These are phyloP conservation scores for Kwoniella heveanensis DNA, from an alignment of 768 basidiomycete genomes.

Conservation along the genomic window DNA sequence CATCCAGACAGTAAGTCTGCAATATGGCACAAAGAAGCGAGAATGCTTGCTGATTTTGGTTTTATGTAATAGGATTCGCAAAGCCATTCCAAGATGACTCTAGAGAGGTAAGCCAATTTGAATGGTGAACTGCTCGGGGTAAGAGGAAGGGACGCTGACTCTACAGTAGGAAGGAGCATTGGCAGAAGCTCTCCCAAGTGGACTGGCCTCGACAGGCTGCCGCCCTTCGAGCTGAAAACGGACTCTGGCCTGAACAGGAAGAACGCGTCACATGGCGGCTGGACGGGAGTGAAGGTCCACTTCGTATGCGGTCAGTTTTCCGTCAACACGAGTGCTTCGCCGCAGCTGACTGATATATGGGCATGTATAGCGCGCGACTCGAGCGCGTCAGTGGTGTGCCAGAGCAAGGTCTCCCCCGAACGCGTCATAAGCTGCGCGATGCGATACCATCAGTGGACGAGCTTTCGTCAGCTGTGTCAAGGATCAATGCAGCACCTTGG, in stretches of 20 bases:
- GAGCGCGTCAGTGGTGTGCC: slow-evolving; percentile 35
- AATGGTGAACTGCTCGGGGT: too few species aligned
- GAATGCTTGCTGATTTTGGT: background rate
- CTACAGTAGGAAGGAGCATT: slow-evolving; percentile 68
- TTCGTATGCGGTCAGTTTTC: slow-evolving; percentile 71
- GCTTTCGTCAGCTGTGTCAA: slow-evolving; percentile 50
- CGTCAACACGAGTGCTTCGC: too few species aligned
- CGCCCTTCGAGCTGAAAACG: slow-evolving; percentile 71
- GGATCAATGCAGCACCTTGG: slow-evolving; percentile 49
- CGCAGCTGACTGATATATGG: background rate
- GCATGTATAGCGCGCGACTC: slow-evolving; percentile 32
- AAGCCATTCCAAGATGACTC: slow-evolving; percentile 48
- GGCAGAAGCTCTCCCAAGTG: slow-evolving; percentile 63
- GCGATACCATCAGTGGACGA: slow-evolving; percentile 52
- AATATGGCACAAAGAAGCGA: too few species aligned
- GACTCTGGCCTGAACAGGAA: slow-evolving; percentile 71
- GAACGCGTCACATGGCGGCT: slow-evolving; percentile 68
- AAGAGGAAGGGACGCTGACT: too few species aligned
- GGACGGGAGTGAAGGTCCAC: slow-evolving; percentile 90
- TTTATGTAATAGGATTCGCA: slow-evolving; percentile 29
- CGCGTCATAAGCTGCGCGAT: slow-evolving; percentile 42
- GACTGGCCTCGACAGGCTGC: slow-evolving; percentile 62
- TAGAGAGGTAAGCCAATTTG: slow-evolving; percentile 39
- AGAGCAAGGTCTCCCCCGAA: slow-evolving; percentile 29
- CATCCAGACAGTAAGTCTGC: slow-evolving; percentile 33